Conservation (phyloP, 2,329 filamentous ascomycete genomes). For the Seiridium cupressi region DNA sequence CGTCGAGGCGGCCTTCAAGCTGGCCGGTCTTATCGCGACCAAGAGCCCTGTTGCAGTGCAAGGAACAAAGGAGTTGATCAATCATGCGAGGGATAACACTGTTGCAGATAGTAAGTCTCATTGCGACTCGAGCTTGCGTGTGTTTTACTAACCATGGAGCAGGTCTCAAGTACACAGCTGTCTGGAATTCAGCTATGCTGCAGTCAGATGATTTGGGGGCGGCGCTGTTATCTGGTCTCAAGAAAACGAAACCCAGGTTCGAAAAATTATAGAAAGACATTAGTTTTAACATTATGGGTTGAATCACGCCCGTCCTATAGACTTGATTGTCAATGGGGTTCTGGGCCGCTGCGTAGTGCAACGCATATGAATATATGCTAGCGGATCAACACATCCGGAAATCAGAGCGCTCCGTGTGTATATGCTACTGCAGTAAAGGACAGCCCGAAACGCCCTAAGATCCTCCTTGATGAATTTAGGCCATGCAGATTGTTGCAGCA, state of each 20-base stretch:
- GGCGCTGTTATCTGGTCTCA: slow-evolving; percentile 72
- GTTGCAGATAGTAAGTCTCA: slow-evolving; percentile 67
- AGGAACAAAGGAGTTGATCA: slow-evolving; percentile 28
- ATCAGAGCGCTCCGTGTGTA: no score
- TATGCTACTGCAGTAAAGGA: background rate
- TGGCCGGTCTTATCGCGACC: slow-evolving; percentile 55
- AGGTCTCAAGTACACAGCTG: slow-evolving; percentile 76
- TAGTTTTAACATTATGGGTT: background rate
- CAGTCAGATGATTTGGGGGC: slow-evolving; percentile 76
- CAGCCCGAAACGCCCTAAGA: no score
- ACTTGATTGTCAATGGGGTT: no score
- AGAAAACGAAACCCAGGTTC: slow-evolving; percentile 79
- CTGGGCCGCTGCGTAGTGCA: no score
- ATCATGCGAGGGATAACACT: slow-evolving; percentile 66
- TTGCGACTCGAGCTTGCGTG: background rate
- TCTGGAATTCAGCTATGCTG: slow-evolving; percentile 84
- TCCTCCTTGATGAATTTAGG: no score
- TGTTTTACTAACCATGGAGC: slow-evolving; percentile 15
- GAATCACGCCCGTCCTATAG: no score
- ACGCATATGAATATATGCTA: no score
- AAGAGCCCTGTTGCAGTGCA: slow-evolving; percentile 73
- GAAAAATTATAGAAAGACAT: slow-evolving; percentile 61
- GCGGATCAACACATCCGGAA: no score
- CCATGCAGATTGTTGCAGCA: no score
- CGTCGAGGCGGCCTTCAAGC: slow-evolving; percentile 21